Base-by-base conservation (phyloP, 768 basidiomycete genomes). In the Asterophora lycoperdoides region DNA sequence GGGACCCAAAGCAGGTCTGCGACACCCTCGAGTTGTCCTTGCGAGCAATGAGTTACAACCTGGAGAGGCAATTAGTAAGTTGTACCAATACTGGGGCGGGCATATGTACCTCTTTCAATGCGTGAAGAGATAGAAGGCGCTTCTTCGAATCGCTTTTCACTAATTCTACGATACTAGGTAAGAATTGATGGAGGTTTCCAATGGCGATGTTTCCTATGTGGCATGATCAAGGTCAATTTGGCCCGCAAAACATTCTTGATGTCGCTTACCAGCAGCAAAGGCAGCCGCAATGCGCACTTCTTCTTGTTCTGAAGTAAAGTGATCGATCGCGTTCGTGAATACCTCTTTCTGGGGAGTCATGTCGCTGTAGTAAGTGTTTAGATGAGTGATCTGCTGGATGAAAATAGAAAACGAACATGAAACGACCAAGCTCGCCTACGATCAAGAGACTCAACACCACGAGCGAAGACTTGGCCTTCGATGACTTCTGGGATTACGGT, bases 1-100 rank as follows among this genome's bases (percentile, higher is more conserved):
- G 95, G 94, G 2, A 75, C 75, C 96, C 96, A 99, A 8, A 98
- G 80, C 23, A 81, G 68, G 49, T 97, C 93, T 1, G 95, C 93
- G 36, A 95, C 81, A 18, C 79, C 77, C 56, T 93, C 93, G 19
- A 97, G 69, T 56, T 95, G 90, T 0, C 80, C 81, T 50, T 85
- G 79, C 7, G 89, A 86, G 51, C 88, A 91, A 64, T 98, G 92
- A 0, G 90, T 89, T 48, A 98, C 93, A 40, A 95, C 90, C 89
- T 93, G 38, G 6, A 23, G 23, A 6, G 20, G 14, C 23, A 13
- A 15, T 42, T 1, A 23, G 23, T 23, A 23, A 23, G 17, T 15
- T 32, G 11, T 46, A 47, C 29, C 23, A 15, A 23, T 3, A 8
- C 23, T 15, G 32, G 11, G 18, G 10, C 23, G 47, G 17, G 34